Percentiles rank a stretch among this genome's conserved stretches.
Evolutionary conservation across 371 early-diverging fungal species (phyloP).

Genomic region (Thermomucor indicae-seudaticae): DNA sequence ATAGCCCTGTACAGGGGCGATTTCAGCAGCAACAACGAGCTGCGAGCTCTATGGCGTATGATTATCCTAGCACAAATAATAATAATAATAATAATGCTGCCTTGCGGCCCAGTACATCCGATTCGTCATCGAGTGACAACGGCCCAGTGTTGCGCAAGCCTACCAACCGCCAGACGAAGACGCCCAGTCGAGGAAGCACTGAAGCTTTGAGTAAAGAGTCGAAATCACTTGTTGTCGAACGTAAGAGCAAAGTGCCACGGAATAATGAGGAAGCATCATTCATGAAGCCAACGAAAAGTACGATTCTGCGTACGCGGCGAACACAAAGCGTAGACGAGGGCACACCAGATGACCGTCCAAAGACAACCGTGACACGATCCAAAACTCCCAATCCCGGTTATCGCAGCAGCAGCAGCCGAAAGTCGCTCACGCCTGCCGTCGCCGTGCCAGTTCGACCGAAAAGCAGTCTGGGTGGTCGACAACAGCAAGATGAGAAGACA

Average conservation of each 20-base stretch:
- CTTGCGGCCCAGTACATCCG: slow-evolving; percentile 18
- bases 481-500: not conserved
- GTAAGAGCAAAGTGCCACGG: slow-evolving; percentile 2
- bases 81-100: too few relatives aligned
- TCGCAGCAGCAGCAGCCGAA: not conserved
- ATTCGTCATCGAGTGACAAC: slow-evolving; percentile 7
- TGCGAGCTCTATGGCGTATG: slow-evolving; percentile 15
- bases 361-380: slow-evolving; percentile 7
- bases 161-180: slow-evolving; percentile 5
- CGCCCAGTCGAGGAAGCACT: slow-evolving; percentile 2
- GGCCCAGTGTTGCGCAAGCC: not conserved
- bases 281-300: slow-evolving; percentile 32
- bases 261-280: slow-evolving; percentile 9
- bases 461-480: slow-evolving; percentile 29
- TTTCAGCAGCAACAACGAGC: slow-evolving; percentile 10
- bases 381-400: slow-evolving; percentile 8
- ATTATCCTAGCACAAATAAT: too few relatives aligned
- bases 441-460: slow-evolving; percentile 17
- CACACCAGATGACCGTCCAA: not conserved
- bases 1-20: not conserved
- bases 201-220: slow-evolving; percentile 1
- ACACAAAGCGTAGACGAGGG: slow-evolving; percentile 12
- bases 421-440: slow-evolving; percentile 3
- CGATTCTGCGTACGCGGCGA: slow-evolving; percentile 12
- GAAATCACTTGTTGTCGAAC: slow-evolving; percentile 3